Conservation (phyloP, 768 basidiomycete genomes). For the Boletus bicolor region DNA sequence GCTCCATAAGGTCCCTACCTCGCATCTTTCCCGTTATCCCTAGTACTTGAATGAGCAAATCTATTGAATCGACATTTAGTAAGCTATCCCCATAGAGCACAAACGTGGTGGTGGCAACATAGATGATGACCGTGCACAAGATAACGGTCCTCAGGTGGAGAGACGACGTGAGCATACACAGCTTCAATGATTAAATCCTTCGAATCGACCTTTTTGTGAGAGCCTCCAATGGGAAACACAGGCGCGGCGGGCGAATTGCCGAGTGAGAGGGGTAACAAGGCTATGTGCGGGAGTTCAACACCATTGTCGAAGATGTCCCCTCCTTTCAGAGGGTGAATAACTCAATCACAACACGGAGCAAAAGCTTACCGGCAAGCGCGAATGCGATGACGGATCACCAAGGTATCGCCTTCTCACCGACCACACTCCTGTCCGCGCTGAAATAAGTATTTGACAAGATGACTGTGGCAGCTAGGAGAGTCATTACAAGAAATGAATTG, state of each 20-base stretch:
- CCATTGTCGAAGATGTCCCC: background rate
- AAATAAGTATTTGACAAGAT: background rate
- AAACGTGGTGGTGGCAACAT: background rate
- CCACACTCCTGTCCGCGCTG: background rate
- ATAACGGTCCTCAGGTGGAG: background rate
- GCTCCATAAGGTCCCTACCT: too few relatives aligned
- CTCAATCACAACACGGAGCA: background rate
- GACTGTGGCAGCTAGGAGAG: background rate
- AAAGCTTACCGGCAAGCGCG: background rate
- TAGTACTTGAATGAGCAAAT: too few relatives aligned
- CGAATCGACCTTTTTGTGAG: background rate
- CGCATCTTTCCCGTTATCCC: background rate
- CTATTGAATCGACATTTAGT: background rate
- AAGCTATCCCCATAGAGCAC: background rate
- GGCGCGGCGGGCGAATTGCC: background rate
- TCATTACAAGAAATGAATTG: background rate
- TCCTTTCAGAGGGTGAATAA: background rate
- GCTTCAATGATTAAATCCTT: background rate
- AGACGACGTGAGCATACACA: too few relatives aligned
- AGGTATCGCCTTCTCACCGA: background rate
- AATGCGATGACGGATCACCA: background rate
- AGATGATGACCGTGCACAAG: background rate
- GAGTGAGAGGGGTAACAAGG: slow-evolving; percentile 7
- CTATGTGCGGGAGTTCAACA: background rate
- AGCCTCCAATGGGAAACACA: background rate